phyloP scores from a whole-genome alignment of 2,329 filamentous ascomycete species.

The Alternaria sp. region DNA sequence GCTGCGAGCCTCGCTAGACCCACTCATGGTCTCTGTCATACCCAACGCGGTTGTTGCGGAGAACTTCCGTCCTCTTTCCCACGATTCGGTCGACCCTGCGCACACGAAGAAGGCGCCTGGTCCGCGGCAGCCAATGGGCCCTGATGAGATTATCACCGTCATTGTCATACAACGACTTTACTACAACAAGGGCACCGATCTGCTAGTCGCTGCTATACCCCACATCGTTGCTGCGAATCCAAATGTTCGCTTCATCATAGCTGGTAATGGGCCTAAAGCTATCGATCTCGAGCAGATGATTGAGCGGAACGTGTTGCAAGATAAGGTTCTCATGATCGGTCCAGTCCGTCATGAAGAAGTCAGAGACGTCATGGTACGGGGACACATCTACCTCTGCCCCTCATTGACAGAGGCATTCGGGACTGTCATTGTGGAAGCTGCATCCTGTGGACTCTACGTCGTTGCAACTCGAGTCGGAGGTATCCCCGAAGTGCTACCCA shows the following conservation, averaged over 20 bases:
- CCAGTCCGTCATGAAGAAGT: slow-evolving; percentile 95
- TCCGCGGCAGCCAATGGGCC: slow-evolving; percentile 73
- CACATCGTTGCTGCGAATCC: slow-evolving; percentile 87
- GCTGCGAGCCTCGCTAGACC: slow-evolving; percentile 89
- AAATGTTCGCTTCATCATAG: slow-evolving; percentile 96
- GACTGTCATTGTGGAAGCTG: slow-evolving; percentile 96
- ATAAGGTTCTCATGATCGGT: slow-evolving; percentile 90
- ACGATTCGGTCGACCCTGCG: slow-evolving; percentile 27
- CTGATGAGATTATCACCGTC: slow-evolving; percentile 89
- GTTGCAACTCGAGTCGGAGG: slow-evolving; percentile 96
- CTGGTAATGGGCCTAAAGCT: slow-evolving; percentile 92
- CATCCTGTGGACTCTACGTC: slow-evolving; percentile 93
- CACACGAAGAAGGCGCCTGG: slow-evolving; percentile 52
- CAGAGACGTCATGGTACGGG: slow-evolving; percentile 94
- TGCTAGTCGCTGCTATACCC: slow-evolving; percentile 94
- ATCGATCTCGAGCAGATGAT: slow-evolving; percentile 99
- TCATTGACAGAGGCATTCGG: slow-evolving; percentile 96
- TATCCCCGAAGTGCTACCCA: slow-evolving; percentile 93
- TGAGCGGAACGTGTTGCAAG: slow-evolving; percentile 90
- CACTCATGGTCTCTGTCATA: slow-evolving; percentile 96
- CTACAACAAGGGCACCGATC: slow-evolving; percentile 97
- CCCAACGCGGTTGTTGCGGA: slow-evolving; percentile 97
- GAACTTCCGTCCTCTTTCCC: slow-evolving; percentile 80
- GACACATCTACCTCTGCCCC: slow-evolving; percentile 95
- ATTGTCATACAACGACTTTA: slow-evolving; percentile 97